Percentiles rank a stretch among this genome's conserved stretches.
phyloP scores from a whole-genome alignment of 1,284 basidiomycete genomes.

The Tremellales sp. region DNA sequence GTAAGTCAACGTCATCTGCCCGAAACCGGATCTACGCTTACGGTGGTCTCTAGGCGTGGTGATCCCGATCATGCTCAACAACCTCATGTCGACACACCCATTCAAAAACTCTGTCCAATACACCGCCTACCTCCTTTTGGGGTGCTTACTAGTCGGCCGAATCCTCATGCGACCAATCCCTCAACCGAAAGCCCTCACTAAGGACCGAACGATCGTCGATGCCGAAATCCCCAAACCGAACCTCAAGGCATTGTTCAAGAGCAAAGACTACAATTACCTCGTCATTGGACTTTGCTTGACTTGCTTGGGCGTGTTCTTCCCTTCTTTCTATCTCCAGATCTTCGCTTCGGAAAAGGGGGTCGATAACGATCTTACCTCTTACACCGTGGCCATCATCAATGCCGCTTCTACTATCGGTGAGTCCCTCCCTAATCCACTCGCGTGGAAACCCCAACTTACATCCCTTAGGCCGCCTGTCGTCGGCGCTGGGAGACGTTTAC shows the following conservation, averaged over 20 bases:
- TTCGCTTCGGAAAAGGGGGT: conserved; percentile 27
- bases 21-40: too few species aligned
- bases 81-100: conserved; percentile 9
- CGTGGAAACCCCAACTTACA: too few species aligned
- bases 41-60: conserved; percentile 4
- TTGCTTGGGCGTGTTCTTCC: conserved; percentile 25
- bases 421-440: conserved; percentile 88
- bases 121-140: conserved; percentile 12
- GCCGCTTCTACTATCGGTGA: conserved; percentile 53
- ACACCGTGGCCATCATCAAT: conserved; percentile 22
- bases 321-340: conserved; percentile 21
- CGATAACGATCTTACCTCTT: conserved; percentile 10
- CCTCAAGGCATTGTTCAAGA: conserved; percentile 12
- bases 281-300: conserved; percentile 15
- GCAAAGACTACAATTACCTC: conserved; percentile 16
- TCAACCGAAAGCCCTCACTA: not conserved
- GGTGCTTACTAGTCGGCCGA: conserved; percentile 5
- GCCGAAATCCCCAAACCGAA: not conserved
- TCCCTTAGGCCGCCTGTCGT: not conserved
- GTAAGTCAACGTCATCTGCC: conserved; percentile 28
- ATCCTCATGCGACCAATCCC: conserved; percentile 9
- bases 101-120: conserved; percentile 19
- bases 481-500: conserved; percentile 53
- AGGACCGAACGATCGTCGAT: not conserved
- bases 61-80: conserved; percentile 22